phyloP scores from a whole-genome alignment of 2,329 filamentous ascomycete species.

The Talaromyces amestolkiae region DNA sequence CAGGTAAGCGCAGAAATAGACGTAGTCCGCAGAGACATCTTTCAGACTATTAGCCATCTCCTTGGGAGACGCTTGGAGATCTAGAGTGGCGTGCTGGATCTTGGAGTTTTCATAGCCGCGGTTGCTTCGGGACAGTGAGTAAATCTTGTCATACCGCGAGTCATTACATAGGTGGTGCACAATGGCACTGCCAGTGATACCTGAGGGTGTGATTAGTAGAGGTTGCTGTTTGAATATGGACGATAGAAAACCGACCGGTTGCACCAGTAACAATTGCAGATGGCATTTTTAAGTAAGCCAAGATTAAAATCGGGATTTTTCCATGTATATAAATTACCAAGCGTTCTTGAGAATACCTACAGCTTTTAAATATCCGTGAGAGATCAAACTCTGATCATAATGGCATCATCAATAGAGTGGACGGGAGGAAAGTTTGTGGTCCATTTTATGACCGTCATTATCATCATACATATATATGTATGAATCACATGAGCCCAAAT shows the following conservation, averaged over 20 bases:
- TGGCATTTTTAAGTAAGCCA: conserved; percentile 21
- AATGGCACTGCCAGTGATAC: conserved; percentile 43
- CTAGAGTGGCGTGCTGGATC: conserved; percentile 40
- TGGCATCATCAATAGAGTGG: no score
- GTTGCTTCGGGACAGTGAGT: conserved; percentile 43
- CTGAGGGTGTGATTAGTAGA: conserved; percentile 24
- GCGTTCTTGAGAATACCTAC: no score
- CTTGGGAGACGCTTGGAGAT: conserved; percentile 35
- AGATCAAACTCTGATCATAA: no score
- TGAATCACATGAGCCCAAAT: no score
- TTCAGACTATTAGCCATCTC: conserved; percentile 40
- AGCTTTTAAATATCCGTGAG: no score
- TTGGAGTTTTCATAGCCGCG: conserved; percentile 37
- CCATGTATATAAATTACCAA: no score
- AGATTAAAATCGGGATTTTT: no score
- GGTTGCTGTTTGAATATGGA: background rate
- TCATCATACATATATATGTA: no score
- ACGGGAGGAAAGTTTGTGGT: no score
- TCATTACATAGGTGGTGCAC: conserved; percentile 39
- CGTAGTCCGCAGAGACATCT: conserved; percentile 38
- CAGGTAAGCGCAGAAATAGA: conserved; percentile 48
- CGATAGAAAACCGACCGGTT: conserved; percentile 23
- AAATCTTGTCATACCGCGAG: conserved; percentile 33
- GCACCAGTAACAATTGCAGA: conserved; percentile 33
- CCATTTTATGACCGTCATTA: no score